A percentile compares a stretch with the other conserved stretches of the same genome.
Conservation (phyloP, 140 eudicot species). For the Senecio squalidus region DNA sequence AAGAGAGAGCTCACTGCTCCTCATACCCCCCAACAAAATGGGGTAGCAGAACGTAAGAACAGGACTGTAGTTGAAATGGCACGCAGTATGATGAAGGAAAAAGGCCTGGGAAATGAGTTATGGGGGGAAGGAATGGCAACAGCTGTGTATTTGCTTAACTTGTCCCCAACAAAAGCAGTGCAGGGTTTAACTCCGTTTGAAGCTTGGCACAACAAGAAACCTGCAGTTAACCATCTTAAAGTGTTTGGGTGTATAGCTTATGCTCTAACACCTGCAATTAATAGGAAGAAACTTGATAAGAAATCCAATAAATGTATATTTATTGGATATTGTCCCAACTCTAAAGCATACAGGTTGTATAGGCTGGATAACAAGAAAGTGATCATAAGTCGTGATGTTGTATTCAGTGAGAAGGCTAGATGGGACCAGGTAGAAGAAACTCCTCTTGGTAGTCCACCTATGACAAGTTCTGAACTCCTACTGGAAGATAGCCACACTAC, state of each 20-base stretch:
- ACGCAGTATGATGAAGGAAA: neutral
- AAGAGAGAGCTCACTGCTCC: slow-evolving; percentile 2
- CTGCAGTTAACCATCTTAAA: neutral
- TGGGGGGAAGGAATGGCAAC: no score
- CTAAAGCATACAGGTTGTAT: neutral
- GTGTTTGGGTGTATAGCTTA: neutral
- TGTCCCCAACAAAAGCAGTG: neutral
- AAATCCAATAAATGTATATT: neutral
- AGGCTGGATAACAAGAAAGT: neutral
- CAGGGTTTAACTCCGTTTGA: neutral
- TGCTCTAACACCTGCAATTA: neutral
- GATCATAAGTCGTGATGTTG: neutral
- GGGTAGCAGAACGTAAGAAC: neutral
- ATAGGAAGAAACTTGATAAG: neutral
- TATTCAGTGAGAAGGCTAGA: neutral
- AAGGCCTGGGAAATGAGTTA: neutral
- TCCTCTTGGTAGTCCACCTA: no score
- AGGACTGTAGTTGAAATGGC: neutral
- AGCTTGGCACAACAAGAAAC: slow-evolving; percentile 9
- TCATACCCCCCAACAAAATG: slow-evolving; percentile 7
- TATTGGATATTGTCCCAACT: neutral
- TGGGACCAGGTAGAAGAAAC: no score
- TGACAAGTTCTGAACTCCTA: no score
- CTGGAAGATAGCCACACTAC: no score
- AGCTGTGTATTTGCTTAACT: no score